Percentiles rank a stretch among this genome's conserved stretches.
phyloP scores from a whole-genome alignment of 768 basidiomycete species.

The Russula lepida region DNA sequence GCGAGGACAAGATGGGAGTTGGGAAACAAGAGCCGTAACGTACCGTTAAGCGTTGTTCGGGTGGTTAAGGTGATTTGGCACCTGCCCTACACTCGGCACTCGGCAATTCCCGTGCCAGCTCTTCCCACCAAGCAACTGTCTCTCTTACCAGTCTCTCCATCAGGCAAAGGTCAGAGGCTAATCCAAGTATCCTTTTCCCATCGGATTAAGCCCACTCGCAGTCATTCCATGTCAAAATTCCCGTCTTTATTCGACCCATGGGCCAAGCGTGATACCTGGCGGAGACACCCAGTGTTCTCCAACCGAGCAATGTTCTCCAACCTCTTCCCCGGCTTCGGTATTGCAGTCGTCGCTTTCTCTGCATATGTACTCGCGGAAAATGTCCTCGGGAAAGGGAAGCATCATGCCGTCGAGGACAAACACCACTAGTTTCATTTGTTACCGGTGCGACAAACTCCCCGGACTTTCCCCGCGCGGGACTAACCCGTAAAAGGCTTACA shows the following conservation, averaged over 20 bases:
- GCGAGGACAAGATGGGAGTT: conserved; percentile 7
- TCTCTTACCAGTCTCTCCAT: not conserved
- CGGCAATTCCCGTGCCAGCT: conserved; percentile 8
- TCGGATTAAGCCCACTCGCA: not conserved
- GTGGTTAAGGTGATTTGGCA: conserved; percentile 27
- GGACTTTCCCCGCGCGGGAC: not conserved
- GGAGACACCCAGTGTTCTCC: conserved; percentile 82
- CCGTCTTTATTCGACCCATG: conserved; percentile 90
- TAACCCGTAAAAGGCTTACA: not conserved
- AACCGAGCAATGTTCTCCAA: conserved; percentile 82
- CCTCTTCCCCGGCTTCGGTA: conserved; percentile 92
- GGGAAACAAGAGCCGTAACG: conserved; percentile 18
- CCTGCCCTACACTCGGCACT: conserved; percentile 49
- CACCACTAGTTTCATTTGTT: conserved; percentile 5
- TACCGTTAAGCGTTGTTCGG: conserved; percentile 15
- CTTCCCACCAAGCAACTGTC: not conserved
- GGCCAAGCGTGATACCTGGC: conserved; percentile 90
- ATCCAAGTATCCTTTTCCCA: not conserved
- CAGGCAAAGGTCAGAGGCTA: not conserved
- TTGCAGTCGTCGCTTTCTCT: conserved; percentile 86
- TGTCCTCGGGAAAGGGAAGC: conserved; percentile 28
- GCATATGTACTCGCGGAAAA: conserved; percentile 86
- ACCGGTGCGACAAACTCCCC: not conserved
- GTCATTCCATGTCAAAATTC: conserved; percentile 25
- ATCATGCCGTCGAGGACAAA: conserved; percentile 13